Evolutionary conservation across 306 rosid species (phyloP), one percentile per base, ranked within the genome.

Genomic region (Begonia fuchsioides): DNA sequence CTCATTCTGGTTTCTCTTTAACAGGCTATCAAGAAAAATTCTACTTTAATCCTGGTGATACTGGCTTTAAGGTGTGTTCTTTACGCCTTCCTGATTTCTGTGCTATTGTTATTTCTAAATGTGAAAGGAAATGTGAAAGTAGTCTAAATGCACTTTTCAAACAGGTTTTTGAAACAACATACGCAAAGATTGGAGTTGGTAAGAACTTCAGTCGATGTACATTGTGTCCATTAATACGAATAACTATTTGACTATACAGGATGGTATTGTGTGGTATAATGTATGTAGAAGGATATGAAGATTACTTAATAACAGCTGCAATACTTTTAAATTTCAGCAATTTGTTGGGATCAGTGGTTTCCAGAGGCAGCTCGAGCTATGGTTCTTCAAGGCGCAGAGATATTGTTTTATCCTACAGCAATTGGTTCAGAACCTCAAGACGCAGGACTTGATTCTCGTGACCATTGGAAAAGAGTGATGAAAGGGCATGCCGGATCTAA

Each of bases 261-360:
- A 26, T 26, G 35, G 32, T 20, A 20, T 20, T 20, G 32, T 2
- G 0, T 20, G 32, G 32, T 6, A 20, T 26, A 1, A 1, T 26
- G 7, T n/a, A 26, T 26, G 35, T 26, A 26, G 35, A 26, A 41
- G 45, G n/a, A 41, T 10, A n/a, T 41, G 45, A 41, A 41, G 45
- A 41, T 19, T 54, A 45, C 48, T 53, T 16, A 55, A 39, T 4
- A 26, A 26, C 35, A 26, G 45, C 43, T 55, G 15, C 44, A 56
- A 56, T 32, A 43, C 5, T 53, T 50, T 75, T 64, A 61, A 11
- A 49, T 72, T 52, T 44, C 75, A 90, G 97, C 92, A 63, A 81
- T 90, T 55, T 84, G 97, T 76, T 90, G 97, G 97, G 95, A 90
- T 72, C 97, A 90, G 74, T 90, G 97, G 94, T 90, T 90, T 69